A percentile compares a stretch with the other conserved stretches of the same genome.
Conservation (phyloP, 208 protist species). For the Leishmania martiniquensis region DNA sequence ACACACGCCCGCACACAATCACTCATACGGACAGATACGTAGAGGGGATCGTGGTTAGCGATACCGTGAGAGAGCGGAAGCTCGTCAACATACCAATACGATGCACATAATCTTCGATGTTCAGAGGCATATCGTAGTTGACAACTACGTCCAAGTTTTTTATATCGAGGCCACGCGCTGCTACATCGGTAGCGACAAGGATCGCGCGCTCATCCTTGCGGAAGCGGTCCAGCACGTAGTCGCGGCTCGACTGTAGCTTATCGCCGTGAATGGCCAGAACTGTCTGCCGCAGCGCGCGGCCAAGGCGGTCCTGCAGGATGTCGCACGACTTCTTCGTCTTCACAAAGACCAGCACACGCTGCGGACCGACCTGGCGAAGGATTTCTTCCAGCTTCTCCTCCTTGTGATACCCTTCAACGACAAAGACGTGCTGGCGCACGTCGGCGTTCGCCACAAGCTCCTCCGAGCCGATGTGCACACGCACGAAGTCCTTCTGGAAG, state of each 20-base stretch:
- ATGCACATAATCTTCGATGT: conserved; percentile 99
- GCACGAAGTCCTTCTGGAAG: conserved; percentile 92
- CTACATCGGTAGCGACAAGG: conserved; percentile 94
- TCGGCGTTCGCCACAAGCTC: conserved; percentile 88
- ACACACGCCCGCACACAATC: not conserved
- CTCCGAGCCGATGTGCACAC: conserved; percentile 92
- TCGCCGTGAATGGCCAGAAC: conserved; percentile 92
- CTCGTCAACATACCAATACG: conserved; percentile 94
- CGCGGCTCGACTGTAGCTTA: conserved; percentile 90
- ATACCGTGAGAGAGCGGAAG: conserved; percentile 31
- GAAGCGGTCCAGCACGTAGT: conserved; percentile 92
- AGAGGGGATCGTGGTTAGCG: conserved; percentile 15
- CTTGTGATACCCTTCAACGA: conserved; percentile 80
- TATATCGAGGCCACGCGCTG: conserved; percentile 97
- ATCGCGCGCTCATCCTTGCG: conserved; percentile 59
- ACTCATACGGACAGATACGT: not conserved
- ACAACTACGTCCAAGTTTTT: conserved; percentile 98
- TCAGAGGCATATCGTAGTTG: conserved; percentile 99
- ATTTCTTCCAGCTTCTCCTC: conserved; percentile 78
- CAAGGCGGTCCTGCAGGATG: conserved; percentile 68
- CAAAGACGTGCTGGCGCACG: conserved; percentile 81
- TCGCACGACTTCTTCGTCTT: conserved; percentile 90
- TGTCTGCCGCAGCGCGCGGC: conserved; percentile 53
- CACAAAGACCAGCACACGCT: conserved; percentile 91
- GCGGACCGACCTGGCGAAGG: conserved; percentile 53